These are phyloP conservation scores for Erysiphe pulchra DNA, from an alignment of 2,329 filamentous ascomycete species.

Conservation along the genomic window DNA sequence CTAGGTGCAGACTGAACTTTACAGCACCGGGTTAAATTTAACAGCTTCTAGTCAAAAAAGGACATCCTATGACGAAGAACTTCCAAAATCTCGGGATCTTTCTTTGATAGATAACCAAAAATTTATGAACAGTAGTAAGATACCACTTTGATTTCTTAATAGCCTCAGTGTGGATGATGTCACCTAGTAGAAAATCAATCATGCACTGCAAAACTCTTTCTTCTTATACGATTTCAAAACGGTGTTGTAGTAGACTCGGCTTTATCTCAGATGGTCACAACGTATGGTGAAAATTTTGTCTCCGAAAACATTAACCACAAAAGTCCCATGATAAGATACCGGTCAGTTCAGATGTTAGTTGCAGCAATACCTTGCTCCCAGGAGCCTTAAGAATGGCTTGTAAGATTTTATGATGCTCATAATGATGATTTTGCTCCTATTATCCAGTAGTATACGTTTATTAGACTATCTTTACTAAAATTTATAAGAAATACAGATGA, in stretches of 20 bases:
- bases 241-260: neutral
- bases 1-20: conserved; percentile 30
- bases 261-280: too few species aligned
- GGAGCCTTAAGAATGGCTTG: too few species aligned
- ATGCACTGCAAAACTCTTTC: neutral
- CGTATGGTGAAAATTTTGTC: too few species aligned
- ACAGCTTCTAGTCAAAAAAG: conserved; percentile 15
- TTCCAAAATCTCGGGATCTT: neutral
- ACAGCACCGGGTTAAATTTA: conserved; percentile 45
- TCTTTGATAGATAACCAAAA: neutral
- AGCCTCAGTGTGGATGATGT: neutral
- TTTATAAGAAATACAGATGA: neutral
- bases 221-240: neutral
- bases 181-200: neutral
- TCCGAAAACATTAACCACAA: neutral
- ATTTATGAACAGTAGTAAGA: neutral
- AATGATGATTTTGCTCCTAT: too few species aligned
- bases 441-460: too few species aligned
- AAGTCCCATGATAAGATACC: neutral
- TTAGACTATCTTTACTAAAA: too few species aligned
- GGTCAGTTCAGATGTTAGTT: neutral
- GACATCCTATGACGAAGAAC: neutral
- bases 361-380: too few species aligned
- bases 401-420: too few species aligned
- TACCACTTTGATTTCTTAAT: conserved; percentile 18